A percentile compares a stretch with the other conserved stretches of the same genome.
Conservation (phyloP, 495 filamentous ascomycete species). For the Penicillium tannophilum region DNA sequence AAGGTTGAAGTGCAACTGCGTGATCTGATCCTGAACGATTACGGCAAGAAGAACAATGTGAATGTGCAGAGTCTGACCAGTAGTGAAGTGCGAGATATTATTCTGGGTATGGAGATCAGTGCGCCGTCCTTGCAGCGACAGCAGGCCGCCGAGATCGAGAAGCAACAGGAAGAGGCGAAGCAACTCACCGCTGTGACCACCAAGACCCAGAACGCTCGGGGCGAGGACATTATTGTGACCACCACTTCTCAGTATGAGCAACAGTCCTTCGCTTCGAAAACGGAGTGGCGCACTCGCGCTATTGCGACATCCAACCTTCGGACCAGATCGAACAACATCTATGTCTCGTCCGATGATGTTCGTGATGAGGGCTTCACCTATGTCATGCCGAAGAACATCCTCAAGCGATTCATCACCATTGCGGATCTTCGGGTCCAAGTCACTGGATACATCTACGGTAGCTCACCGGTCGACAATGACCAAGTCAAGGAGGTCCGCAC, state of each 20-base stretch:
- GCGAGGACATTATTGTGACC: constrained; percentile 97
- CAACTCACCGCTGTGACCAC: constrained; percentile 97
- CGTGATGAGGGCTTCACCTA: constrained; percentile 84
- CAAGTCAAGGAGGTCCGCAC: constrained; percentile 95
- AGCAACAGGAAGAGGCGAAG: constrained; percentile 95
- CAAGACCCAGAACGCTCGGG: constrained; percentile 96
- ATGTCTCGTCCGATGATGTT: constrained; percentile 92
- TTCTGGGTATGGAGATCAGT: constrained; percentile 99
- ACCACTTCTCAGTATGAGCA: constrained; percentile 98
- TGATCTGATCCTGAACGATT: constrained; percentile 96
- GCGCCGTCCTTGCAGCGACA: constrained; percentile 98
- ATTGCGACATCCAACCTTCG: constrained; percentile 96
- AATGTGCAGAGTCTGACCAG: constrained; percentile 95
- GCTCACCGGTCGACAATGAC: constrained; percentile 89
- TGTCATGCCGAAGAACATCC: constrained; percentile 98
- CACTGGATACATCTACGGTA: constrained; percentile 92
- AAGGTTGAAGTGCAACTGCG: constrained; percentile 96
- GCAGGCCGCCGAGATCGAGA: constrained; percentile 98
- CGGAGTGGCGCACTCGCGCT: constrained; percentile 95
- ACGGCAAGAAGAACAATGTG: constrained; percentile 99
- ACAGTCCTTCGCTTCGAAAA: constrained; percentile 96
- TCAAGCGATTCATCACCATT: constrained; percentile 98
- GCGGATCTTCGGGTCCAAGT: constrained; percentile 97
- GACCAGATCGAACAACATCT: constrained; percentile 96
- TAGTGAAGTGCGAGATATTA: constrained; percentile 97